Base-by-base conservation (phyloP, 495 filamentous ascomycete species). In the Penicillium herquei region DNA sequence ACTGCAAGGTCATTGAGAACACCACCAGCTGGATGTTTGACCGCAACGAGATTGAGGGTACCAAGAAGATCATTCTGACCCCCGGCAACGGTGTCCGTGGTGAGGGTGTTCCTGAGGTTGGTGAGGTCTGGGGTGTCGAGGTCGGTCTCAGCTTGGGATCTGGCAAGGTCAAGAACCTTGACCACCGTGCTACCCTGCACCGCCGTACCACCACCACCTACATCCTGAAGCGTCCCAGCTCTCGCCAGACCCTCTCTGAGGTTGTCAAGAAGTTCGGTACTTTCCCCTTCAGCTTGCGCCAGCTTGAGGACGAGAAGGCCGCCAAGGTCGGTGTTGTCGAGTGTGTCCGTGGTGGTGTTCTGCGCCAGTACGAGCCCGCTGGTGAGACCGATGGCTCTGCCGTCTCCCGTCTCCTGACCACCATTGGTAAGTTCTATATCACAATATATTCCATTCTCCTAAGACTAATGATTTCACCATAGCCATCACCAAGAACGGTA, bases 401-500 rank as follows among this genome's bases (percentile, higher is more conserved):
- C 6, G 92, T 97, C 59, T 89, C 87, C 59, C 83, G 95, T 64
- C 79, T 96, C 39, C 81, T 97, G 74, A 92, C 87, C 43, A 98
- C 94, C 35, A 78, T 96, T 74, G 91, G 93, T 97, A 84, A 79
- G 88, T 37, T 16, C 54, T 12, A 8, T 14, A 43, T 17, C 13
- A 14, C 10, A 41, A 57, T 1, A 47, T 53, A 51, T 56, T 70
- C 34, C 8, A 31, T 56, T 59, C 58, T 39, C 12, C 10, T 34
- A 45, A 55, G 21, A 52, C 35, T n/a, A 18, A 56, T 61, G 49
- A 55, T 56, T 16, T 64, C 37, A 5, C 50, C 33, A 16, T 54
- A 97, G 95, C 91, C 52, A 93, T 98, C 76, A 98, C 93, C 55
- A 98, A 98, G 86, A 95, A 96, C 71, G 94, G 94, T 62, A 74